Percentiles rank a stretch among this genome's conserved stretches.
These are phyloP conservation scores for Solanum chiquidenum DNA, from an alignment of 257 asterid genomes.

Conservation along the genomic window DNA sequence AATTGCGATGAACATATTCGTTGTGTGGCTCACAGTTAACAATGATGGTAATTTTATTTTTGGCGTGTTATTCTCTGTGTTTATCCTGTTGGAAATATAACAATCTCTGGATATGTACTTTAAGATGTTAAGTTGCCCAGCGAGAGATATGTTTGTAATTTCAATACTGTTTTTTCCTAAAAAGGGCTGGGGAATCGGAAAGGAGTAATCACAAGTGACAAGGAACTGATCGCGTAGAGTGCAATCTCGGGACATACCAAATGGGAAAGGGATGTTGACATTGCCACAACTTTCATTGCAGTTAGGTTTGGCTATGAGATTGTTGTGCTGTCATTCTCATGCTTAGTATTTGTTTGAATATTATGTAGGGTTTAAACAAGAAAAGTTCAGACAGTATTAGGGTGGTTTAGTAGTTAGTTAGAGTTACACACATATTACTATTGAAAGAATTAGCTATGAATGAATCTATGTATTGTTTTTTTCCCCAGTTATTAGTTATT, in stretches of 20 bases:
- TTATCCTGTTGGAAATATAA: not conserved
- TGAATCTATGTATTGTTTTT: no score
- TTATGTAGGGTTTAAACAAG: no score
- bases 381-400: no score
- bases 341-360: no score
- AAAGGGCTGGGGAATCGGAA: not conserved
- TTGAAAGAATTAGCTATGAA: no score
- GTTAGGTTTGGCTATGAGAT: conserved; percentile 6
- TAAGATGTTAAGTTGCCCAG: conserved; percentile 7
- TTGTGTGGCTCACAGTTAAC: conserved; percentile 1
- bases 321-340: not conserved
- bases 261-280: conserved; percentile 29
- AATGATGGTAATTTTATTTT: fast-evolving
- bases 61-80: fast-evolving
- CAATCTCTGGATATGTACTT: conserved; percentile 6
- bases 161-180: not conserved
- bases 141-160: conserved; percentile 2
- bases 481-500: no score
- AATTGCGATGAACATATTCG: conserved; percentile 20
- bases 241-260: conserved; percentile 15
- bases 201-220: not conserved
- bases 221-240: not conserved
- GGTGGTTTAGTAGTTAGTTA: no score
- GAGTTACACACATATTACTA: no score
- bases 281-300: conserved; percentile 19